phyloP scores from a whole-genome alignment of 2,329 filamentous ascomycete genomes.

The Cadophora malorum region DNA sequence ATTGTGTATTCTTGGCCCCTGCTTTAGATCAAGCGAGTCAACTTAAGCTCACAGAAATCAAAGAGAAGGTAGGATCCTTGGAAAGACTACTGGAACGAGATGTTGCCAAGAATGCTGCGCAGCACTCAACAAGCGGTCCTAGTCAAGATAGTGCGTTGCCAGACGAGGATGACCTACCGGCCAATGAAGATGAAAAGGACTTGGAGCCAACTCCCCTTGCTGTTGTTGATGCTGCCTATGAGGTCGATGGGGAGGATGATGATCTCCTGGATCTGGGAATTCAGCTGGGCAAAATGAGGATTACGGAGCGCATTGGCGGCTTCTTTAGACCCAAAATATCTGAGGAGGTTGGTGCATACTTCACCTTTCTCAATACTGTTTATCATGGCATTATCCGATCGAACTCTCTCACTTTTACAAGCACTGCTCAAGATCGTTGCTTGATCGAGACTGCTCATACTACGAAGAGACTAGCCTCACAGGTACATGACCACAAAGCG shows the following conservation, averaged over 20 bases:
- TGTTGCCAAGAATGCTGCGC: slow-evolving; percentile 57
- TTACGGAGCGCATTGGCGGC: slow-evolving; percentile 77
- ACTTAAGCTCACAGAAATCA: slow-evolving; percentile 75
- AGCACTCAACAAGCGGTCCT: slow-evolving; percentile 15
- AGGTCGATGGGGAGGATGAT: slow-evolving; percentile 66
- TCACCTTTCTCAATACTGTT: not conserved
- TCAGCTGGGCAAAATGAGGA: slow-evolving; percentile 72
- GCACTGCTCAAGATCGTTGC: not conserved
- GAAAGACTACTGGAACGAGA: slow-evolving; percentile 74
- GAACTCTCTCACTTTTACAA: not conserved
- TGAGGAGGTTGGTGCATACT: slow-evolving; percentile 50
- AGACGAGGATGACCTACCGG: slow-evolving; percentile 52
- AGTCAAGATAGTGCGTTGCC: slow-evolving; percentile 43
- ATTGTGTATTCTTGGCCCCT: slow-evolving; percentile 50
- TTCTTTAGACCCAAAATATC: slow-evolving; percentile 73
- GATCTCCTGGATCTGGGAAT: slow-evolving; percentile 76
- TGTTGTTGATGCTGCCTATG: slow-evolving; percentile 71
- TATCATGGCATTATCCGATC: not conserved
- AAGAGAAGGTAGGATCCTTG: slow-evolving; percentile 77
- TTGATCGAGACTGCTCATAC: not conserved
- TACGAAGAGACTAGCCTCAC: not conserved
- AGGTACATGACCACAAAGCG: not conserved
- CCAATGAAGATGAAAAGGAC: slow-evolving; percentile 64
- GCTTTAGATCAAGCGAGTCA: slow-evolving; percentile 71
- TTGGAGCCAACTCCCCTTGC: slow-evolving; percentile 69